phyloP scores from a whole-genome alignment of 345 rosid species.

The Camelina neglecta region DNA sequence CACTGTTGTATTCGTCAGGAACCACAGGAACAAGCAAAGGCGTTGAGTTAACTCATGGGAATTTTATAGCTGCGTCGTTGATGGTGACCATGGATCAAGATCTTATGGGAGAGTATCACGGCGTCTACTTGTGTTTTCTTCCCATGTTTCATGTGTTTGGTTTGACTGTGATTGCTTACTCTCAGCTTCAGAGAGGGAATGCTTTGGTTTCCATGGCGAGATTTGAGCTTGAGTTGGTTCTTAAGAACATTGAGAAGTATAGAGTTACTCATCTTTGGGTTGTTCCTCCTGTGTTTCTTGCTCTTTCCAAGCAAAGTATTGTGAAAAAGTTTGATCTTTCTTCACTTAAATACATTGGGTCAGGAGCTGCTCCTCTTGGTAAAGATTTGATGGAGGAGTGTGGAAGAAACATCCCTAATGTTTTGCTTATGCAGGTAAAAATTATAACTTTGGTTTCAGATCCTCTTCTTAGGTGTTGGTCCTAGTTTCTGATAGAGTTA shows the following conservation, averaged over 20 bases:
- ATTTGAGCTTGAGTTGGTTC: constrained; percentile 63
- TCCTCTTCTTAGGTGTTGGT: constrained; percentile 19
- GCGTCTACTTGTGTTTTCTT: constrained; percentile 63
- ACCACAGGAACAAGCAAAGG: constrained; percentile 92
- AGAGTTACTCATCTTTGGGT: constrained; percentile 76
- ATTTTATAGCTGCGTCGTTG: constrained; percentile 69
- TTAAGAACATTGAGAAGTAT: constrained; percentile 63
- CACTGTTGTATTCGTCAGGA: constrained; percentile 84
- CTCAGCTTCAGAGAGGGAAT: constrained; percentile 71
- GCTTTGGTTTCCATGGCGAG: constrained; percentile 66
- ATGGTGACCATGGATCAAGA: constrained; percentile 61
- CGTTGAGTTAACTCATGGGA: constrained; percentile 76
- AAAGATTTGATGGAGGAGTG: constrained; percentile 90
- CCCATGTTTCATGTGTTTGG: constrained; percentile 98
- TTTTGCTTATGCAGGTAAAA: constrained; percentile 61
- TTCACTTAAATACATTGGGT: constrained; percentile 66
- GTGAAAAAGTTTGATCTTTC: constrained; percentile 73
- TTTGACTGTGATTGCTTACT: constrained; percentile 50
- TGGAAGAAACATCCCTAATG: constrained; percentile 63
- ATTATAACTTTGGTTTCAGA: background rate
- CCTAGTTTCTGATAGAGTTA: constrained; percentile 11
- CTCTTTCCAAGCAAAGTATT: constrained; percentile 68
- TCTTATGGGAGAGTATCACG: constrained; percentile 55
- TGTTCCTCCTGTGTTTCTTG: constrained; percentile 85
- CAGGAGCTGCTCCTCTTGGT: constrained; percentile 91